Evolutionary conservation across 1,284 basidiomycete genomes (phyloP), one percentile per base, ranked within the genome.

Genomic region (Malassezia obtusa): DNA sequence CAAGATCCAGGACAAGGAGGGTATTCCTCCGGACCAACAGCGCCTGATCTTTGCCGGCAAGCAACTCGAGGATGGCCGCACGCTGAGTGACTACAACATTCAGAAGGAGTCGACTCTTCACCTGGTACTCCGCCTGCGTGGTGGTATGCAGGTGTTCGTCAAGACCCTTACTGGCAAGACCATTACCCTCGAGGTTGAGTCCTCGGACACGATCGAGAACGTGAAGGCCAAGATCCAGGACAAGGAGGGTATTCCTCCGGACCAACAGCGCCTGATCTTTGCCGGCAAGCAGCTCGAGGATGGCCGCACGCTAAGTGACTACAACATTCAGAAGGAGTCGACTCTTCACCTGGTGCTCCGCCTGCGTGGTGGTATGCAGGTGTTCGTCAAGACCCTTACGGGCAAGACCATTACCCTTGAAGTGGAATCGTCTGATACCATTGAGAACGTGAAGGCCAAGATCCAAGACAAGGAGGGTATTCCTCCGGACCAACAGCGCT

Each of bases 31-130:
- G 65, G 90, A 94, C 79, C 89, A 95, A 78, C 91, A 95, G 77
- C 89, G 91, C 65, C 78, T 96, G 76, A 94, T 95, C 80, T 96
- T 95, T 75, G 91, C 91, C 49, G 91, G 91, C 69, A 95, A 95
- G 80, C 91, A 96, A 79, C 85, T 96, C 46, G 77, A 78, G 63
- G 77, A 77, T 58, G 77, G 77, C 30, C 68, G 76, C 28, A 77
- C 76, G 26, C 70, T 77, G 45, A 73, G 73, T 47, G 76, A 77
- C 53, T 80, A 86, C 75, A 95, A 96, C 75, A 80, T 77, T 70
- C 91, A 96, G 74, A 94, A 94, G 74, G 66, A 72, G 61, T 61
- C 62, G 30, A 70, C 68, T 36, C 63, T 70, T 37, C 68, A 70
- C 58, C 61, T 70, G 11, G 68, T 68, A 41, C 68, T 70, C 32